phyloP scores from a whole-genome alignment of 176 grass and related monocot genomes.

The Panicum miliaceum region DNA sequence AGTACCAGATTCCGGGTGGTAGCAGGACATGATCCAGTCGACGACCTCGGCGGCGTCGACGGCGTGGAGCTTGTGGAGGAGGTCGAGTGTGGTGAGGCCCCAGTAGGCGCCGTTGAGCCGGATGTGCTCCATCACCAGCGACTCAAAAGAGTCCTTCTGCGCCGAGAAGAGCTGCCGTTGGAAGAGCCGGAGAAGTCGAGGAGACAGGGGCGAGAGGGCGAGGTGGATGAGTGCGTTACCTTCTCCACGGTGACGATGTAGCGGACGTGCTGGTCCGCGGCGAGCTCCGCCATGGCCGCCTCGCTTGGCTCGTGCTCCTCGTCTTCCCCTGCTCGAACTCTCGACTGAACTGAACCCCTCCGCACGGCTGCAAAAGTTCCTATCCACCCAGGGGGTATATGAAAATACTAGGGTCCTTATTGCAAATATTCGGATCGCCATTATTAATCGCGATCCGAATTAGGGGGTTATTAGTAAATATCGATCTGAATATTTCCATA shows the following conservation, averaged over 20 bases:
- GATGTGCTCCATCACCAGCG: conserved; percentile 85
- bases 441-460: too few relatives aligned
- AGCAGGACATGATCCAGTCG: conserved; percentile 81
- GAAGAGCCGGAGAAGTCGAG: not conserved
- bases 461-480: too few relatives aligned
- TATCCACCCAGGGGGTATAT: not conserved
- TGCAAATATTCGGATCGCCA: not conserved
- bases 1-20: conserved; percentile 74
- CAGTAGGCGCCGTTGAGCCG: conserved; percentile 88
- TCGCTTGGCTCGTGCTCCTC: not conserved
- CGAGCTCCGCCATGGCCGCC: conserved; percentile 54
- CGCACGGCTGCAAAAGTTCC: not conserved
- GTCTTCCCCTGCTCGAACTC: not conserved
- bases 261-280: conserved; percentile 67
- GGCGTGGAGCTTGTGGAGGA: conserved; percentile 74
- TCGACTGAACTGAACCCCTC: not conserved
- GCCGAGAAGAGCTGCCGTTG: not conserved
- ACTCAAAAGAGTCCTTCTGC: conserved; percentile 90
- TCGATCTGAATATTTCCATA: too few relatives aligned
- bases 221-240: conserved; percentile 39
- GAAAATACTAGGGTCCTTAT: not conserved
- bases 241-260: conserved; percentile 91
- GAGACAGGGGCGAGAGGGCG: not conserved
- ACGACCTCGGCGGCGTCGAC: conserved; percentile 74
- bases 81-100: conserved; percentile 86